Percentiles rank a stretch among this genome's conserved stretches.
Evolutionary conservation across 2,329 filamentous ascomycete species (phyloP).

Genomic region (Cytospora mali): DNA sequence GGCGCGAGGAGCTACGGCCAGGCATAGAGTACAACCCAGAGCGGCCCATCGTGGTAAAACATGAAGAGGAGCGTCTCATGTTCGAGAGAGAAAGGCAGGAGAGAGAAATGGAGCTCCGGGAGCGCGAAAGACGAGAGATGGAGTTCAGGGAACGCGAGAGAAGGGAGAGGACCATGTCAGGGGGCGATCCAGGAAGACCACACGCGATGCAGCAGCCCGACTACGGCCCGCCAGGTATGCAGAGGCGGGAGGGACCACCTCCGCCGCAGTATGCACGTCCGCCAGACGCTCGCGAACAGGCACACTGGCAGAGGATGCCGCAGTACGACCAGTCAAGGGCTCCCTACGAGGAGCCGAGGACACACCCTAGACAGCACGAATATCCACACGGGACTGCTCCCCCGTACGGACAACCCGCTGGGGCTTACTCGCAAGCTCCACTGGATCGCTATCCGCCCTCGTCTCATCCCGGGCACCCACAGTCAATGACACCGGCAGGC

Average conservation of each 20-base stretch:
- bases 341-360: conserved; percentile 42
- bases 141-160: conserved; percentile 36
- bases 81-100: conserved; percentile 44
- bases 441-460: conserved; percentile 45
- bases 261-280: conserved; percentile 48
- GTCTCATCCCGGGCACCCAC: conserved; percentile 39
- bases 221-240: conserved; percentile 37
- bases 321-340: conserved; percentile 47
- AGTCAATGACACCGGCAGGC: conserved; percentile 36
- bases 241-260: conserved; percentile 37
- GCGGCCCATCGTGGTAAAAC: conserved; percentile 48
- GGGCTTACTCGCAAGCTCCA: conserved; percentile 41
- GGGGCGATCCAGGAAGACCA: conserved; percentile 48
- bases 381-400: conserved; percentile 49
- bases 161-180: conserved; percentile 52
- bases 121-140: conserved; percentile 35
- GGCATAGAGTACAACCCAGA: conserved; percentile 53
- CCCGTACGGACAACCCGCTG: conserved; percentile 41
- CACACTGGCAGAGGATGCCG: conserved; percentile 40
- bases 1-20: conserved; percentile 51
- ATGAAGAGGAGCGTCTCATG: conserved; percentile 57
- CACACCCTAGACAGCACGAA: conserved; percentile 51
- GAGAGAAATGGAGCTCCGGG: conserved; percentile 46
- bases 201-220: conserved; percentile 49
- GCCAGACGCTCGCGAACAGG: conserved; percentile 45